These are phyloP conservation scores for Cadophora luteo-olivacea DNA, from an alignment of 2,329 filamentous ascomycete genomes.

Conservation along the genomic window DNA sequence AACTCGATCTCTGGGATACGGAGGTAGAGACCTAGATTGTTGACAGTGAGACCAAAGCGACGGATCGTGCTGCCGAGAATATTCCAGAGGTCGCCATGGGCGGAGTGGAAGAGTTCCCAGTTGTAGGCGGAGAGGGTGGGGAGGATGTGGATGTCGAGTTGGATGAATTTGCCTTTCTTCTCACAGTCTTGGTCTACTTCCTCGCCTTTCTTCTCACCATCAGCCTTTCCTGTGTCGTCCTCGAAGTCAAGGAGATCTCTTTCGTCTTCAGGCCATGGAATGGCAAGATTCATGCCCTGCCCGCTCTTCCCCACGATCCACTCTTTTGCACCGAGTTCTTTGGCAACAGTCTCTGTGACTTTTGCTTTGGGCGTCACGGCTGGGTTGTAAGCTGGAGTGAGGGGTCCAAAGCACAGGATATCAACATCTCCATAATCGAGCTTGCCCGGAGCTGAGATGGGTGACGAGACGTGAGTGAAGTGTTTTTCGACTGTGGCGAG, in stretches of 20 bases:
- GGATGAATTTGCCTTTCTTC: constrained; percentile 55
- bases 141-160: constrained; percentile 72
- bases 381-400: constrained; percentile 22
- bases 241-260: too few relatives aligned
- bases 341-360: constrained; percentile 45
- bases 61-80: constrained; percentile 69
- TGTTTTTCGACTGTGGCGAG: constrained; percentile 55
- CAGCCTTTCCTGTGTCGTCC: background rate
- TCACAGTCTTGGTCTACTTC: background rate
- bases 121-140: constrained; percentile 45
- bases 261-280: constrained; percentile 56
- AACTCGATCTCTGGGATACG: constrained; percentile 72
- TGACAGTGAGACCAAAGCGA: constrained; percentile 69
- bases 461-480: constrained; percentile 62
- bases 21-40: constrained; percentile 67
- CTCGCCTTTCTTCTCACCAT: background rate
- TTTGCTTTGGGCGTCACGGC: background rate
- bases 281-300: constrained; percentile 56
- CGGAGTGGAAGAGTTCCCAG: constrained; percentile 72
- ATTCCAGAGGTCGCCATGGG: constrained; percentile 76
- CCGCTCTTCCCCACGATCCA: constrained; percentile 42
- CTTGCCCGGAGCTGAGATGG: constrained; percentile 75
- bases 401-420: constrained; percentile 60
- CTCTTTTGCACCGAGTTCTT: constrained; percentile 54
- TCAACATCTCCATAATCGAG: constrained; percentile 75